Base-by-base conservation (phyloP, 495 filamentous ascomycete species). In the Pseudotulostoma volvatum region DNA sequence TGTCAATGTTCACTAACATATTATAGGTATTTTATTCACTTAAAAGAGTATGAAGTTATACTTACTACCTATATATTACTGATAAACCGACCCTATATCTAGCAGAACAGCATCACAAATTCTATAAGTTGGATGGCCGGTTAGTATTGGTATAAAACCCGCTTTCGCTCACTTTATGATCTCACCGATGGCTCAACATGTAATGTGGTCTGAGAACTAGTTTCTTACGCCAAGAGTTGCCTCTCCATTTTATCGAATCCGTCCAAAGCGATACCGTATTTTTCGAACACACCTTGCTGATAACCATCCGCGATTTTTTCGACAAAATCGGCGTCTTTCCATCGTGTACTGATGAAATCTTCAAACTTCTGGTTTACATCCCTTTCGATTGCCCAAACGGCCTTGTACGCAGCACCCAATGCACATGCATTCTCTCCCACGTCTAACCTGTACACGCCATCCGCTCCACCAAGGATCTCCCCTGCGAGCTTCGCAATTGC, bases 351-450 rank as follows among this genome's bases (percentile, higher is more conserved):
- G 33, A 97, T 76, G 44, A 92, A 64, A 28, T 86, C 76, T 52
- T 95, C 90, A 64, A 95, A 97, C 7, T 70, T 79, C 68, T 93
- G 76, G 17, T 70, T 71, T 1, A 50, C 38, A 15, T 54, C 49
- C 20, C 83, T 61, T 61, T 94, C 85, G 21, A 83, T 63, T 1
- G 77, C 83, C 90, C 90, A 97, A 0, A 87, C 78, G 35, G 90
- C 88, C 61, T 94, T 94, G 55, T 97, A 94, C n/a, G 88, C 90
- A 13, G 84, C 85, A 8, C 87, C 90, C 7, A 97, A 57, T 14
- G 87, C 90, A 57, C 90, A 97, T 19, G 90, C 87, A 59, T 93
- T 94, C 4, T 86, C 84, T n/a, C 88, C 86, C 16, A 95, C 79
- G 55, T 96, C 87, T 2, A 97, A 71, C 58, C 76, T 76, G 51